Conservation (phyloP, 768 basidiomycete genomes). For the Podaxis sp. region DNA sequence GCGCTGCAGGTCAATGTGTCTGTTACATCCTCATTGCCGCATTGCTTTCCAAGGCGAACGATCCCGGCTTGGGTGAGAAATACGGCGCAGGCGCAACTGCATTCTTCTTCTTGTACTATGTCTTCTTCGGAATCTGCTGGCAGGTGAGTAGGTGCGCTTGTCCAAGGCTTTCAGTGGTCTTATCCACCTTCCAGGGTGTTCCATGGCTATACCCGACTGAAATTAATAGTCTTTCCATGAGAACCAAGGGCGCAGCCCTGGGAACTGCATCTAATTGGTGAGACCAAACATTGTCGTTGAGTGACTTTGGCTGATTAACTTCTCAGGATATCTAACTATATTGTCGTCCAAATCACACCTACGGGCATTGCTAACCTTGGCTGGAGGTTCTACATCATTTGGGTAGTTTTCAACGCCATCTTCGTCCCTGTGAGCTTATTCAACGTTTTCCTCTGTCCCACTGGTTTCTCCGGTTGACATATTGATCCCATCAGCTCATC, state of each 20-base stretch:
- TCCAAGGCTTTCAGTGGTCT: neutral
- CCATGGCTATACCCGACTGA: slow-evolving; percentile 53
- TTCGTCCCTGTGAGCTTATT: slow-evolving; percentile 43
- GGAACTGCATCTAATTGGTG: slow-evolving; percentile 51
- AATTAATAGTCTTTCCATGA: slow-evolving; percentile 50
- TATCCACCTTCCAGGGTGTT: slow-evolving; percentile 33
- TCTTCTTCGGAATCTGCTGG: slow-evolving; percentile 54
- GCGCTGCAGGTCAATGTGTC: slow-evolving; percentile 47
- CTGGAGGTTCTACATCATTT: slow-evolving; percentile 51
- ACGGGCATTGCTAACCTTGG: slow-evolving; percentile 44
- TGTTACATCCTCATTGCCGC: slow-evolving; percentile 47
- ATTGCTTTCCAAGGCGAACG: slow-evolving; percentile 36
- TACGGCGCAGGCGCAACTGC: slow-evolving; percentile 45
- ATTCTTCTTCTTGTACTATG: slow-evolving; percentile 52
- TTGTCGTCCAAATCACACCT: slow-evolving; percentile 51
- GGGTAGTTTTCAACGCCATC: slow-evolving; percentile 47
- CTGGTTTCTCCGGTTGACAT: neutral
- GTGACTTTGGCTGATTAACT: neutral
- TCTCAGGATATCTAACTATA: slow-evolving; percentile 47
- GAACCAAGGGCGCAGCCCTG: slow-evolving; percentile 48
- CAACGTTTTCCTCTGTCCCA: neutral
- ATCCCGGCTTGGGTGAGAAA: slow-evolving; percentile 28
- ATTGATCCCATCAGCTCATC: slow-evolving; percentile 32
- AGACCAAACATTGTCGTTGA: neutral
- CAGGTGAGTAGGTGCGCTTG: slow-evolving; percentile 32